Evolutionary conservation across 2,329 filamentous ascomycete species (phyloP).

Genomic region (Aureobasidium sp.): DNA sequence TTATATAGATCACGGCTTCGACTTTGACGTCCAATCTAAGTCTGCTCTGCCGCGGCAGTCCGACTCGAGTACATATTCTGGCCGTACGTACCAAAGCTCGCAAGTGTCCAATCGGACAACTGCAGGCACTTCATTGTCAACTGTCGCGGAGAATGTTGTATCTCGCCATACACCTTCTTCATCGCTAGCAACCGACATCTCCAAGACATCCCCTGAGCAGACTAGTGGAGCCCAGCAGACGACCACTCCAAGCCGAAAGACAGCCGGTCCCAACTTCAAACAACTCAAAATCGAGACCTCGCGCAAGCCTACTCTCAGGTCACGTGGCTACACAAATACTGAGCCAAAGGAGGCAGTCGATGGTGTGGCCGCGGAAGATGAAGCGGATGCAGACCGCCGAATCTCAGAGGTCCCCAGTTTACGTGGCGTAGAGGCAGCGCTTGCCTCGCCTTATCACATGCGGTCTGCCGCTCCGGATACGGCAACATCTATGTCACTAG

Average conservation of each 20-base stretch:
- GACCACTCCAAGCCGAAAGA: slow-evolving; percentile 52
- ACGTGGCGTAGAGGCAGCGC: slow-evolving; percentile 7
- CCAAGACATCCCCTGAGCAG: neutral
- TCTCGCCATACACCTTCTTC: slow-evolving; percentile 4
- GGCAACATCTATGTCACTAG: slow-evolving; percentile 14
- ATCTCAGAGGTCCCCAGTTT: slow-evolving; percentile 16
- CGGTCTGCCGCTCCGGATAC: slow-evolving; percentile 16
- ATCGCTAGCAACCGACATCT: slow-evolving; percentile 3
- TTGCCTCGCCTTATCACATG: slow-evolving; percentile 13
- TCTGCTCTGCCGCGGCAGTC: slow-evolving; percentile 67
- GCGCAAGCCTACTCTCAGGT: slow-evolving; percentile 24
- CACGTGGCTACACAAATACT: slow-evolving; percentile 1
- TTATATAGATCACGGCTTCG: slow-evolving; percentile 68
- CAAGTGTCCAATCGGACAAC: slow-evolving; percentile 60
- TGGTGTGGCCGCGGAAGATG: neutral
- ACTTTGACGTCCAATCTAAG: slow-evolving; percentile 61
- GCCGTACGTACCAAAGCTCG: slow-evolving; percentile 73
- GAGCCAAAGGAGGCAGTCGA: neutral
- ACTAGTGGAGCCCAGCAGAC: neutral
- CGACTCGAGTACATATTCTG: slow-evolving; percentile 71
- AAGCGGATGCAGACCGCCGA: neutral
- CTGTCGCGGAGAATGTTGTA: slow-evolving; percentile 52
- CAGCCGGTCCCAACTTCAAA: slow-evolving; percentile 72
- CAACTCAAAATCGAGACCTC: slow-evolving; percentile 83
- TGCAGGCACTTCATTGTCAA: slow-evolving; percentile 59